Percentiles rank a stretch among this genome's conserved stretches.
Evolutionary conservation across 306 rosid species (phyloP).

Genomic region (Vigna radiata): DNA sequence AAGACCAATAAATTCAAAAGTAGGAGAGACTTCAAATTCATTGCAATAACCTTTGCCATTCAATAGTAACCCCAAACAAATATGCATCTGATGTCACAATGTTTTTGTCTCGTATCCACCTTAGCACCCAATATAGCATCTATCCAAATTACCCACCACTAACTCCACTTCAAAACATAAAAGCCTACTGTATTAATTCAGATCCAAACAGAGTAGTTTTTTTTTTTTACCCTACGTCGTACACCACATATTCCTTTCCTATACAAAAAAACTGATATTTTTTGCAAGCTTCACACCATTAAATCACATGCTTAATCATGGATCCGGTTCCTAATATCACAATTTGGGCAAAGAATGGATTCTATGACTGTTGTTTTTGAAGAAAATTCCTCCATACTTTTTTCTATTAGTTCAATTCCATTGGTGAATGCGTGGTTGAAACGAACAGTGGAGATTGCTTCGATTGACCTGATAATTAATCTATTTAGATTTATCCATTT

Average conservation of each 20-base stretch:
- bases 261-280: neutral
- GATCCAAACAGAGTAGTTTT: neutral
- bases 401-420: neutral
- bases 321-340: neutral
- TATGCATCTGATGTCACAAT: neutral
- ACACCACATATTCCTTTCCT: neutral
- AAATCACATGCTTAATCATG: neutral
- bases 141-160: neutral
- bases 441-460: too few species aligned
- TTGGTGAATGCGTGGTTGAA: neutral
- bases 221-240: neutral
- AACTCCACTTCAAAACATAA: neutral
- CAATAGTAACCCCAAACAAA: slow-evolving; percentile 17
- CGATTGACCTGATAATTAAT: too few species aligned
- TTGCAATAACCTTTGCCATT: slow-evolving; percentile 11
- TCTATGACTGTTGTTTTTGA: too few species aligned
- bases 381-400: neutral
- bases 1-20: slow-evolving; percentile 21
- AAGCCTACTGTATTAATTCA: neutral
- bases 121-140: neutral
- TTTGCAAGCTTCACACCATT: slow-evolving; percentile 4
- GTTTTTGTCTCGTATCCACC: slow-evolving; percentile 25
- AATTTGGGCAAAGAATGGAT: too few species aligned
- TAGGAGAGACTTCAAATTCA: neutral
- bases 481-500: too few species aligned